Evolutionary conservation across 2,329 filamentous ascomycete genomes (phyloP).

Genomic region (Orbilia quercus): DNA sequence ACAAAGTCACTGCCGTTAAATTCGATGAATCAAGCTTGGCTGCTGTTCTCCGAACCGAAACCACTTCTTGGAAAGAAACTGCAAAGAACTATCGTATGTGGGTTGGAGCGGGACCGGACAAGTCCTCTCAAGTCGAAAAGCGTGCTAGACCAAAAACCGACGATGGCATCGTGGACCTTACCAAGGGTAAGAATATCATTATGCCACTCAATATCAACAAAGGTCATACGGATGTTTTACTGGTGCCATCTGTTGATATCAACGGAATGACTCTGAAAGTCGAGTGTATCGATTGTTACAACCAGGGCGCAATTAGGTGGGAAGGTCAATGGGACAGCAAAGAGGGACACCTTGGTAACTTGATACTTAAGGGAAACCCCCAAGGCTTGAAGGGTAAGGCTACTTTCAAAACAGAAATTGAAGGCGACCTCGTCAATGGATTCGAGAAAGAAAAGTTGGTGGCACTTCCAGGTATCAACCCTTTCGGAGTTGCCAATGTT

Average conservation of each 20-base stretch:
- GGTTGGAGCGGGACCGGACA: conserved; percentile 8
- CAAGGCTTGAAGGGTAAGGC: conserved; percentile 15
- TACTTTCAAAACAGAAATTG: conserved; percentile 18
- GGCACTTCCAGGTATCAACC: conserved; percentile 12
- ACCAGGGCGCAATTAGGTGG: conserved; percentile 13
- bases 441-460: conserved; percentile 20
- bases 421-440: conserved; percentile 16
- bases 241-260: neutral
- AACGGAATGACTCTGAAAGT: conserved; percentile 19
- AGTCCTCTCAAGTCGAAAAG: neutral
- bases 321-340: conserved; percentile 11
- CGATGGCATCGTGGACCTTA: neutral
- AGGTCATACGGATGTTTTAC: neutral
- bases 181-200: neutral
- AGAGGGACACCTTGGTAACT: conserved; percentile 1
- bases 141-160: neutral
- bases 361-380: conserved; percentile 6
- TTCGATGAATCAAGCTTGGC: conserved; percentile 24
- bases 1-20: conserved; percentile 44
- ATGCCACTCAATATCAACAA: neutral
- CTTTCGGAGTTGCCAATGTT: conserved; percentile 11
- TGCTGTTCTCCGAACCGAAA: conserved; percentile 18
- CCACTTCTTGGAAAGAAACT: conserved; percentile 33
- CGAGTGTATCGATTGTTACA: conserved; percentile 22
- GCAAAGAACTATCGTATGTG: conserved; percentile 19